A percentile compares a stretch with the other conserved stretches of the same genome.
Conservation (phyloP, 805 yeast species). For the Candida lessepsii region DNA sequence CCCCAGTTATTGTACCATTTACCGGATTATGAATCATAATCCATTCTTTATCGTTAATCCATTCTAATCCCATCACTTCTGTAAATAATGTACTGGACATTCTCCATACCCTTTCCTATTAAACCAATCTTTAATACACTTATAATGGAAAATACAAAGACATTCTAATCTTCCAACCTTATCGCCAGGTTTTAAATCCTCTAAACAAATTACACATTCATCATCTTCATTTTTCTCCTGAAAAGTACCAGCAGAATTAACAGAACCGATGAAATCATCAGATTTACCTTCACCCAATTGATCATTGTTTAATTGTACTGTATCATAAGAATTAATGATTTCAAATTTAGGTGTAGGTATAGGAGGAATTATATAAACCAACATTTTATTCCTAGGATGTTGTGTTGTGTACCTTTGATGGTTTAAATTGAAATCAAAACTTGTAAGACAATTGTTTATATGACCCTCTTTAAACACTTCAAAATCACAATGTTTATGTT, state of each 20-base stretch:
- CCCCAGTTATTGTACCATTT: too few relatives aligned
- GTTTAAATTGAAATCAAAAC: slow-evolving; percentile 61
- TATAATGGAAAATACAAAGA: slow-evolving; percentile 88
- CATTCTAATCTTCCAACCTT: slow-evolving; percentile 92
- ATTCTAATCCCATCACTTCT: too few relatives aligned
- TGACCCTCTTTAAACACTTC: slow-evolving; percentile 58
- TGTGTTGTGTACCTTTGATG: slow-evolving; percentile 39
- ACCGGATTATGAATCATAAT: too few relatives aligned
- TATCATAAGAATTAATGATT: slow-evolving; percentile 22
- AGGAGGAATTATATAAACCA: slow-evolving; percentile 65
- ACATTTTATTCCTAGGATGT: slow-evolving; percentile 69
- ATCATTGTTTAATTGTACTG: slow-evolving; percentile 7
- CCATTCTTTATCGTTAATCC: too few relatives aligned
- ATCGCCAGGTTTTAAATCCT: slow-evolving; percentile 81
- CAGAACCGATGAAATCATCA: slow-evolving; percentile 19
- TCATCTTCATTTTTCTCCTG: slow-evolving; percentile 19
- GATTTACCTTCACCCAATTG: neutral
- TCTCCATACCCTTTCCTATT: slow-evolving; percentile 78
- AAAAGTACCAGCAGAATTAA: slow-evolving; percentile 20
- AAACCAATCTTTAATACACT: slow-evolving; percentile 91
- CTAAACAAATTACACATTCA: slow-evolving; percentile 89
- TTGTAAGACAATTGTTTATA: slow-evolving; percentile 70
- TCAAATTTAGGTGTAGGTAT: slow-evolving; percentile 41
- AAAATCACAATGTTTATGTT: slow-evolving; percentile 22
- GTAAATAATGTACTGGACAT: slow-evolving; percentile 74